Percentiles rank a stretch among this genome's conserved stretches.
These are phyloP conservation scores for Solanum etuberosum DNA, from an alignment of 257 asterid species.

Conservation along the genomic window DNA sequence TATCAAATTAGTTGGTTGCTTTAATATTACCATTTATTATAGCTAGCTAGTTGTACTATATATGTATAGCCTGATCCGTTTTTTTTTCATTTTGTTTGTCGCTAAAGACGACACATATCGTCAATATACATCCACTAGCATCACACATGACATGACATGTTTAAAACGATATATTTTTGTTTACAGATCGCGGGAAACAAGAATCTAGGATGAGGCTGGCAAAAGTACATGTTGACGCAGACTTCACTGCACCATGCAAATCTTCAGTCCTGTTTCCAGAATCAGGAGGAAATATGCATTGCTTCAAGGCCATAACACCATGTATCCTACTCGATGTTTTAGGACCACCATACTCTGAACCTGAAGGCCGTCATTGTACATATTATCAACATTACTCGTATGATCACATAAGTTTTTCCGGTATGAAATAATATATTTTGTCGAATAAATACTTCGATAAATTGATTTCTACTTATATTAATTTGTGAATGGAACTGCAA, in stretches of 20 bases:
- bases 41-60: background rate
- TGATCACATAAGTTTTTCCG: background rate
- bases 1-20: background rate
- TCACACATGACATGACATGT: background rate
- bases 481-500: background rate
- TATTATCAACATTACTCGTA: conserved; percentile 7
- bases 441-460: too few relatives aligned
- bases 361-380: conserved; percentile 16
- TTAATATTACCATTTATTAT: background rate
- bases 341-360: conserved; percentile 21
- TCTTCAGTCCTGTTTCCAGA: conserved; percentile 20
- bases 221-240: conserved; percentile 6
- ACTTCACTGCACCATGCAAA: conserved; percentile 8
- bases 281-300: conserved; percentile 26
- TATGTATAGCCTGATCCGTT: background rate
- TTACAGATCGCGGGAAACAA: background rate
- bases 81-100: background rate
- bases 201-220: background rate
- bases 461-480: background rate
- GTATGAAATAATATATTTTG: background rate
- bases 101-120: too few relatives aligned
- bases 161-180: background rate
- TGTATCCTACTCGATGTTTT: conserved; percentile 25
- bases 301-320: conserved; percentile 20
- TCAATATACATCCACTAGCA: background rate